Evolutionary conservation across 192 early-diverging fungal genomes (phyloP).

Genomic region (Gaertneriomyces semiglobifer): DNA sequence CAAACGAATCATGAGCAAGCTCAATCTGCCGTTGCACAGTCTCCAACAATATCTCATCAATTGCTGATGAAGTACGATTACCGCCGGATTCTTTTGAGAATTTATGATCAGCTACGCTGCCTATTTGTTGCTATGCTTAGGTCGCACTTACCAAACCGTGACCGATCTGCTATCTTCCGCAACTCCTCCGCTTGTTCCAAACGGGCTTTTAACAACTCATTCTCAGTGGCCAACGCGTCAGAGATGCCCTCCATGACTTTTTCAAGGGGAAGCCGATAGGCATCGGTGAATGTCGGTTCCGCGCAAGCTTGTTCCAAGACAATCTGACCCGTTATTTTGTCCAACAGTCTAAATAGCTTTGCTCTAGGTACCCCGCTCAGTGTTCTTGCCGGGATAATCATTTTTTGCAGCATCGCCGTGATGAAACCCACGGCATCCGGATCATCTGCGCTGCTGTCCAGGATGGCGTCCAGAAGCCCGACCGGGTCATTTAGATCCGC

Average conservation of each 20-base stretch:
- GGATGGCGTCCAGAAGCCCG: slow-evolving; percentile 29
- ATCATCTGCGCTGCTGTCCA: slow-evolving; percentile 25
- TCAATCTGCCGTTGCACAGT: too few relatives aligned
- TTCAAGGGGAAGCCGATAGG: slow-evolving; percentile 35
- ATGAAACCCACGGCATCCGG: slow-evolving; percentile 26
- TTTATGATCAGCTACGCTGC: neutral
- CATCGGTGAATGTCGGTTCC: slow-evolving; percentile 38
- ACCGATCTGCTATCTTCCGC: neutral
- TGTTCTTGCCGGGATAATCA: slow-evolving; percentile 37
- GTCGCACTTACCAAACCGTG: too few relatives aligned
- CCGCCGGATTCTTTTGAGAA: neutral
- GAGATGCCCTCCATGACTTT: slow-evolving; percentile 38
- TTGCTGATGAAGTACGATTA: too few relatives aligned
- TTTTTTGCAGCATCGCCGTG: slow-evolving; percentile 33
- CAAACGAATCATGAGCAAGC: too few relatives aligned
- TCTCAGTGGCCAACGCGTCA: slow-evolving; percentile 26
- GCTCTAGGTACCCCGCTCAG: slow-evolving; percentile 34
- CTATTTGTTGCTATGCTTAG: neutral
- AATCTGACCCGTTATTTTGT: slow-evolving; percentile 39
- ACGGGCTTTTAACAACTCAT: slow-evolving; percentile 29
- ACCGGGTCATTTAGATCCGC: slow-evolving; percentile 41
- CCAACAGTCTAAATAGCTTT: slow-evolving; percentile 34
- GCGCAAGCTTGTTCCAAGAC: slow-evolving; percentile 41
- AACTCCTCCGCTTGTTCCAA: slow-evolving; percentile 12
- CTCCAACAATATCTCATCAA: too few relatives aligned